These are phyloP conservation scores for Ophiostoma australiae DNA, from an alignment of 2,329 filamentous ascomycete species.

Conservation along the genomic window DNA sequence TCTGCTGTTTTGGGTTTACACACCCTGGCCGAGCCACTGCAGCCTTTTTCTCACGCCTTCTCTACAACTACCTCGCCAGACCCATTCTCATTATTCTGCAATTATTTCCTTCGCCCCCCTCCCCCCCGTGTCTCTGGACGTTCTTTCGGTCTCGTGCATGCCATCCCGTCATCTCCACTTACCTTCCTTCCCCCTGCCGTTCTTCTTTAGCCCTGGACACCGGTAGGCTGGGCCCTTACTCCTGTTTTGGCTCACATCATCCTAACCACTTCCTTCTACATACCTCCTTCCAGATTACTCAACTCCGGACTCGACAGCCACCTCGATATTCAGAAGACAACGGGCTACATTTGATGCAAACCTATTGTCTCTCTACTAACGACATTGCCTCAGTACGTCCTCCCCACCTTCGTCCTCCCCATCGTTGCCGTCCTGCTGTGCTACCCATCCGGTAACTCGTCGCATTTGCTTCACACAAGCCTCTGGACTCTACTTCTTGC, in stretches of 20 bases:
- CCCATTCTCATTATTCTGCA: not conserved
- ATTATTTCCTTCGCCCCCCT: not conserved
- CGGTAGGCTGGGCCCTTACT: slow-evolving; percentile 6
- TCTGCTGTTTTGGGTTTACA: not conserved
- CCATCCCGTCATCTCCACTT: not conserved
- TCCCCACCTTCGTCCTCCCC: not conserved
- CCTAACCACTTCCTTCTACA: slow-evolving; percentile 10
- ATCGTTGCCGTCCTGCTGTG: slow-evolving; percentile 19
- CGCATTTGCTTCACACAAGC: not conserved
- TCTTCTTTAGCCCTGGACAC: not conserved
- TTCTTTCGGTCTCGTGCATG: not conserved
- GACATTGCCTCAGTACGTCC: not conserved
- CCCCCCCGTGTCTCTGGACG: not conserved
- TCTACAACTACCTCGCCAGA: not conserved
- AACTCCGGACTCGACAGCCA: not conserved
- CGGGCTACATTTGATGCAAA: not conserved
- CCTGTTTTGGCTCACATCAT: not conserved
- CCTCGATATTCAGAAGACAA: not conserved
- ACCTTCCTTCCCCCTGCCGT: slow-evolving; percentile 1
- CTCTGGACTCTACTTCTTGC: not conserved
- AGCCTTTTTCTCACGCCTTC: not conserved
- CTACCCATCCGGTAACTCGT: slow-evolving; percentile 16
- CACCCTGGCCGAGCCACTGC: not conserved
- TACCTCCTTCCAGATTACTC: not conserved
- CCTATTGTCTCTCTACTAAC: not conserved